Evolutionary conservation across 495 filamentous ascomycete genomes (phyloP).

Genomic region (Podospora anserina): DNA sequence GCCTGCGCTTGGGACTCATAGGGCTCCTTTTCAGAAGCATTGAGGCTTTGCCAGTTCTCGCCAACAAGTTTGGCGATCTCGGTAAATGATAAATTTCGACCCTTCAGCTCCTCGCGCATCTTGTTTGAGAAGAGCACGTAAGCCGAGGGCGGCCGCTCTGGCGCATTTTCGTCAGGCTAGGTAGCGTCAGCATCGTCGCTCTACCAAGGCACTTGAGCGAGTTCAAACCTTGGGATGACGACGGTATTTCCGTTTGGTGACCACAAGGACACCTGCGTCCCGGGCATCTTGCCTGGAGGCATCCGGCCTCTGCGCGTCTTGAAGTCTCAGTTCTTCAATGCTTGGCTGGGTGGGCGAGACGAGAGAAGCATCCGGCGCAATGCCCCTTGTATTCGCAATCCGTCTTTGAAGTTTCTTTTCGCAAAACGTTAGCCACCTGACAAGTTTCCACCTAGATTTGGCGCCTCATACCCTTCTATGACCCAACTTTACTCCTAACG

Average conservation of each 20-base stretch:
- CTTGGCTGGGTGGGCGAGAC: slow-evolving; percentile 38
- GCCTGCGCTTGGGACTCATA: slow-evolving; percentile 65
- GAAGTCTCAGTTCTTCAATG: slow-evolving; percentile 35
- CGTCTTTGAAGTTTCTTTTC: slow-evolving; percentile 50
- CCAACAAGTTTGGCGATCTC: slow-evolving; percentile 80
- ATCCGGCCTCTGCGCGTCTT: slow-evolving; percentile 34
- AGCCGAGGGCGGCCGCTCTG: slow-evolving; percentile 71
- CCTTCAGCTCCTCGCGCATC: slow-evolving; percentile 70
- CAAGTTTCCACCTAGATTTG: no score
- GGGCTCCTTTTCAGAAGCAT: slow-evolving; percentile 60
- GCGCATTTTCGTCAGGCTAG: slow-evolving; percentile 72
- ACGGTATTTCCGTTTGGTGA: slow-evolving; percentile 68
- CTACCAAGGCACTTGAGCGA: neutral
- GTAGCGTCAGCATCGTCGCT: slow-evolving; percentile 11
- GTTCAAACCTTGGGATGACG: slow-evolving; percentile 67
- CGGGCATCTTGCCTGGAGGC: slow-evolving; percentile 33
- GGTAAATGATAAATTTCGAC: slow-evolving; percentile 69
- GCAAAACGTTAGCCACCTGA: neutral
- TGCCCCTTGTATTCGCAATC: slow-evolving; percentile 55
- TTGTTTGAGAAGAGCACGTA: slow-evolving; percentile 84
- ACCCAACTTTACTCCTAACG: slow-evolving; percentile 69
- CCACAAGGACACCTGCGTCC: slow-evolving; percentile 27
- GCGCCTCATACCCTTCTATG: slow-evolving; percentile 63
- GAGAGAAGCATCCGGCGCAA: slow-evolving; percentile 48
- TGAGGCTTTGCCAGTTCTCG: slow-evolving; percentile 71